These are phyloP conservation scores for Candida ponderosae DNA, from an alignment of 805 yeast species.

Conservation along the genomic window DNA sequence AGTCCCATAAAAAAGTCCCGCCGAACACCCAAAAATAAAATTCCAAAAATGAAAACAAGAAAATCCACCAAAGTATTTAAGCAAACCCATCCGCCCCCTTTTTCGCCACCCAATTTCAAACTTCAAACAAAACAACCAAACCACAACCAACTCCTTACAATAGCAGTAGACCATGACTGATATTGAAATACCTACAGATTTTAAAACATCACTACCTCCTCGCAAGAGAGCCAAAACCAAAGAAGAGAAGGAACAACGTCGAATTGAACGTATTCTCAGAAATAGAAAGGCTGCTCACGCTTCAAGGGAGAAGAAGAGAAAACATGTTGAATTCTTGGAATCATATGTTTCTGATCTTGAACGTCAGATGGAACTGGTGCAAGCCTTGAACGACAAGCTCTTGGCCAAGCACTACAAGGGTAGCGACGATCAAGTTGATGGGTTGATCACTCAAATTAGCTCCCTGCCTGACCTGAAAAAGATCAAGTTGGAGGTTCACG, in stretches of 20 bases:
- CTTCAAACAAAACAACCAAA: neutral
- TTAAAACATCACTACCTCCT: slow-evolving; percentile 67
- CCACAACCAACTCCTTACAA: neutral
- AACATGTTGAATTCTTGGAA: slow-evolving; percentile 82
- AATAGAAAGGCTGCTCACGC: slow-evolving; percentile 98
- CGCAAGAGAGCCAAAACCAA: slow-evolving; percentile 94
- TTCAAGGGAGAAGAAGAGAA: slow-evolving; percentile 91
- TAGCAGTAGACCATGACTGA: slow-evolving; percentile 17
- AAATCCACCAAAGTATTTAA: too few species aligned
- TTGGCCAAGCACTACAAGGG: slow-evolving; percentile 7
- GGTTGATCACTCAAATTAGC: slow-evolving; percentile 5
- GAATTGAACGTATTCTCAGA: slow-evolving; percentile 86
- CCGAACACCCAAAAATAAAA: too few species aligned
- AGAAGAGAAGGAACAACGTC: slow-evolving; percentile 95
- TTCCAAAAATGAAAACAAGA: too few species aligned
- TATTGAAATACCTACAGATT: slow-evolving; percentile 24
- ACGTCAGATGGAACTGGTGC: slow-evolving; percentile 13
- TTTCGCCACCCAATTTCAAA: too few species aligned
- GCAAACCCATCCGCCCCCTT: too few species aligned
- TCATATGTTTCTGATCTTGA: slow-evolving; percentile 18
- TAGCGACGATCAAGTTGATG: slow-evolving; percentile 13
- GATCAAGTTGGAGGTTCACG: too few species aligned
- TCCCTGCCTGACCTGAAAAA: slow-evolving; percentile 15
- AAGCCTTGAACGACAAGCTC: slow-evolving; percentile 9
- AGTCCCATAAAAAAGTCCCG: too few species aligned